Evolutionary conservation across 257 asterid genomes (phyloP).

Genomic region (Solanum habrochaites): DNA sequence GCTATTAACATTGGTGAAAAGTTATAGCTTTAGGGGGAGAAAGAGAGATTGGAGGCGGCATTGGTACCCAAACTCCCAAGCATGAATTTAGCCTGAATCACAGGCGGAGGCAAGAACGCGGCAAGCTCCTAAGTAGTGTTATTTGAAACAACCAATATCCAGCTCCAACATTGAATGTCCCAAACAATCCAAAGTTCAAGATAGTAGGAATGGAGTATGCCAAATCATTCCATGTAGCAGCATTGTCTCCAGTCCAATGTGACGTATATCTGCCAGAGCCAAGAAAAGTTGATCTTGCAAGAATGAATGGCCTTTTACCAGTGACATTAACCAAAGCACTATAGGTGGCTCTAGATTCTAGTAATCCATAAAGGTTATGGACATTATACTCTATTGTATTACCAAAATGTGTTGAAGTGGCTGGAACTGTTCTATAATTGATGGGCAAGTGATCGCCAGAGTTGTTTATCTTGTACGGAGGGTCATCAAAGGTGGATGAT

Average conservation of each 20-base stretch:
- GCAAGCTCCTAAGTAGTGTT: conserved; percentile 86
- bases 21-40: not conserved
- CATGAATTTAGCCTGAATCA: conserved; percentile 49
- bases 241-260: conserved; percentile 98
- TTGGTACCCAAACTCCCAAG: not conserved
- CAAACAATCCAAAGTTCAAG: conserved; percentile 68
- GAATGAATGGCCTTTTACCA: conserved; percentile 71
- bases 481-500: conserved; percentile 46
- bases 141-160: conserved; percentile 75
- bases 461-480: conserved; percentile 84
- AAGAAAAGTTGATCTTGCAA: conserved; percentile 72
- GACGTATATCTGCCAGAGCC: conserved; percentile 86
- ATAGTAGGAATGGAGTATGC: conserved; percentile 63
- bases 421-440: conserved; percentile 49
- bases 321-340: conserved; percentile 34
- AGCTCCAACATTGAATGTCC: conserved; percentile 92
- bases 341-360: conserved; percentile 65
- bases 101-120: conserved; percentile 74
- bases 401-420: conserved; percentile 50
- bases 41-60: not conserved
- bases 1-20: not conserved
- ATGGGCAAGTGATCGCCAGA: conserved; percentile 29
- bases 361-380: conserved; percentile 76
- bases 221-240: conserved; percentile 80
- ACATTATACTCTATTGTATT: conserved; percentile 53